phyloP scores from a whole-genome alignment of 306 rosid species.

The Cicer pinnatifidum region DNA sequence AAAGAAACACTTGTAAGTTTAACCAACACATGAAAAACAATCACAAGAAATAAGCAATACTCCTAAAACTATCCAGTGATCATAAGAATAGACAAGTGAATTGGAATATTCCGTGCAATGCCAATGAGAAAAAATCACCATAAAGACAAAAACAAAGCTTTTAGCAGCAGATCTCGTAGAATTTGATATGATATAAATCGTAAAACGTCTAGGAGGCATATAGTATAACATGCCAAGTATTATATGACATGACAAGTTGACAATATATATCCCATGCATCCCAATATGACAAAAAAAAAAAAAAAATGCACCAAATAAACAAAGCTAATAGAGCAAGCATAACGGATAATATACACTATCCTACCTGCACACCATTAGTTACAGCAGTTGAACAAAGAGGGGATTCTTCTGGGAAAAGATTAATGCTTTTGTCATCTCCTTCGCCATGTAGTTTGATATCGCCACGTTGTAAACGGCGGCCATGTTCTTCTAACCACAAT shows the following conservation, averaged over 20 bases:
- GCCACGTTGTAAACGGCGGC: conserved; percentile 72
- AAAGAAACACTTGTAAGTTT: conserved; percentile 41
- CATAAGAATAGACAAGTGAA: conserved; percentile 21
- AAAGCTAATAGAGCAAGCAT: conserved; percentile 4
- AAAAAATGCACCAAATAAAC: conserved; percentile 37
- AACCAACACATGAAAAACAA: conserved; percentile 32
- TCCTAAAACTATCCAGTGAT: conserved; percentile 4
- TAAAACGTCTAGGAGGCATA: conserved; percentile 18
- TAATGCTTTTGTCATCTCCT: conserved; percentile 53
- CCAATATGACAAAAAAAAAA: conserved; percentile 34
- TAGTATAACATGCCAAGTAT: conserved; percentile 21
- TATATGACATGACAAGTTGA: conserved; percentile 8
- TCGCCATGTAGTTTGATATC: conserved; percentile 65
- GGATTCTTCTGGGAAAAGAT: conserved; percentile 76
- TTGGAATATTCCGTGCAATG: conserved; percentile 23
- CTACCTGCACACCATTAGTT: conserved; percentile 83
- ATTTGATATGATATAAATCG: conserved; percentile 3
- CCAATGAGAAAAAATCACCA: conserved; percentile 18
- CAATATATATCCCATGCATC: conserved; percentile 11
- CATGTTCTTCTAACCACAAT: conserved; percentile 93
- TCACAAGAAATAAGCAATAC: conserved; percentile 17
- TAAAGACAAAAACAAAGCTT: background rate
- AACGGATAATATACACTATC: conserved; percentile 17
- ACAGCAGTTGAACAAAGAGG: conserved; percentile 77
- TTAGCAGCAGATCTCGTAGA: background rate